Percentiles rank a stretch among this genome's conserved stretches.
phyloP scores from a whole-genome alignment of 2,329 filamentous ascomycete genomes.

The Lasiodiplodia theobromae region DNA sequence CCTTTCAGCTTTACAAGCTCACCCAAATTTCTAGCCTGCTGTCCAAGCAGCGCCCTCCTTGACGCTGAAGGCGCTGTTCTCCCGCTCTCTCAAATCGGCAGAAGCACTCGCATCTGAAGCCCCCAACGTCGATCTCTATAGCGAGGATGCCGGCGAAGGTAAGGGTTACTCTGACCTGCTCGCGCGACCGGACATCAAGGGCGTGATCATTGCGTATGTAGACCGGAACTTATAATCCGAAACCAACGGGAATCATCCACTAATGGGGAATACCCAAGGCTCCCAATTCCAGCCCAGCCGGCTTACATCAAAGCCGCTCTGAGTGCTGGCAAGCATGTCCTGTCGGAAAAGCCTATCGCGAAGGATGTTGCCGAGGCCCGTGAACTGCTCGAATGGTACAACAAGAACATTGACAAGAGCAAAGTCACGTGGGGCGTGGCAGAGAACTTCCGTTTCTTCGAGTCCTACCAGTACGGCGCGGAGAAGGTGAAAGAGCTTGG shows the following conservation, averaged over 20 bases:
- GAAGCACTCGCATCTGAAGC: constrained; percentile 53
- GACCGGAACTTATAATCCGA: background rate
- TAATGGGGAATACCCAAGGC: constrained; percentile 42
- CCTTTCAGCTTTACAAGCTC: background rate
- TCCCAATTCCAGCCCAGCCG: constrained; percentile 70
- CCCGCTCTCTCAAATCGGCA: constrained; percentile 67
- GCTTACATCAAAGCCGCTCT: constrained; percentile 65
- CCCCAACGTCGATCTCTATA: constrained; percentile 62
- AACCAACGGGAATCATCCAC: background rate
- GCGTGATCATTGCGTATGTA: constrained; percentile 61
- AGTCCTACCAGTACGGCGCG: constrained; percentile 61
- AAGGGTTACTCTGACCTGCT: constrained; percentile 61
- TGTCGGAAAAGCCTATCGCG: constrained; percentile 74
- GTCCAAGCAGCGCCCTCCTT: constrained; percentile 63
- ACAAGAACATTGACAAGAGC: constrained; percentile 41
- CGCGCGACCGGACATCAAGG: constrained; percentile 60
- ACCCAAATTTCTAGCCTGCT: constrained; percentile 56
- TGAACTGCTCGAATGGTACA: constrained; percentile 50
- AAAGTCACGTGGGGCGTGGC: constrained; percentile 54
- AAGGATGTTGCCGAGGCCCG: constrained; percentile 62
- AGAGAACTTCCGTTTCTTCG: constrained; percentile 75
- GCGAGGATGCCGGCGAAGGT: constrained; percentile 58
- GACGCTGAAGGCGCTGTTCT: constrained; percentile 70
- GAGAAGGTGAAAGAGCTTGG: constrained; percentile 61
- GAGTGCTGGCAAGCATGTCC: constrained; percentile 71